Percentiles rank a stretch among this genome's conserved stretches.
Evolutionary conservation across 345 rosid genomes (phyloP).

Genomic region (Linum trigynum): DNA sequence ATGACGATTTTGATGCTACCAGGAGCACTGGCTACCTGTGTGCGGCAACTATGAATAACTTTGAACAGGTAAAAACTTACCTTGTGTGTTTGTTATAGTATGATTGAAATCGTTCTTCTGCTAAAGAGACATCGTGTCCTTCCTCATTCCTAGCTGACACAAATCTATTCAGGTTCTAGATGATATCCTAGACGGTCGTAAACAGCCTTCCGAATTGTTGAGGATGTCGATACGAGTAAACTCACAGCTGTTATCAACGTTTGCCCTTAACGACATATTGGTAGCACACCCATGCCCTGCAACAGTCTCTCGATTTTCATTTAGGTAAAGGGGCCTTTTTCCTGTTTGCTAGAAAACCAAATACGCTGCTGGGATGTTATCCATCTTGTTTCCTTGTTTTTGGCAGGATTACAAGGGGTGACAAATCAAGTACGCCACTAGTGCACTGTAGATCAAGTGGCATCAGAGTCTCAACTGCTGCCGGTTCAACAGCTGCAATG

Average conservation of each 20-base stretch:
- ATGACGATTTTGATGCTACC: constrained; percentile 70
- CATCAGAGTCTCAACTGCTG: constrained; percentile 75
- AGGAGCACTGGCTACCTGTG: constrained; percentile 85
- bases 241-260: constrained; percentile 43
- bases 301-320: constrained; percentile 66
- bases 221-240: constrained; percentile 56
- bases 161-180: constrained; percentile 50
- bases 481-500: constrained; percentile 93
- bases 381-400: constrained; percentile 1
- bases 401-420: constrained; percentile 43
- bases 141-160: not conserved
- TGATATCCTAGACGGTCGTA: constrained; percentile 46
- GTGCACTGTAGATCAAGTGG: constrained; percentile 84
- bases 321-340: constrained; percentile 37
- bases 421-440: constrained; percentile 29
- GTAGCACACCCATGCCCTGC: constrained; percentile 82
- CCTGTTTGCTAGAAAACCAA: not conserved
- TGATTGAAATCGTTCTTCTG: not conserved
- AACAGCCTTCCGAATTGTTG: constrained; percentile 42
- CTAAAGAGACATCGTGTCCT: constrained; percentile 1
- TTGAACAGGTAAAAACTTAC: constrained; percentile 49
- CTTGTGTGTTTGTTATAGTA: not conserved
- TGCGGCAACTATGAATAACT: constrained; percentile 70
- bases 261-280: constrained; percentile 71
- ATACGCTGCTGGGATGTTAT: not conserved